Percentiles rank a stretch among this genome's conserved stretches.
Evolutionary conservation across 495 filamentous ascomycete species (phyloP).

Genomic region (Durotheca rogersii): DNA sequence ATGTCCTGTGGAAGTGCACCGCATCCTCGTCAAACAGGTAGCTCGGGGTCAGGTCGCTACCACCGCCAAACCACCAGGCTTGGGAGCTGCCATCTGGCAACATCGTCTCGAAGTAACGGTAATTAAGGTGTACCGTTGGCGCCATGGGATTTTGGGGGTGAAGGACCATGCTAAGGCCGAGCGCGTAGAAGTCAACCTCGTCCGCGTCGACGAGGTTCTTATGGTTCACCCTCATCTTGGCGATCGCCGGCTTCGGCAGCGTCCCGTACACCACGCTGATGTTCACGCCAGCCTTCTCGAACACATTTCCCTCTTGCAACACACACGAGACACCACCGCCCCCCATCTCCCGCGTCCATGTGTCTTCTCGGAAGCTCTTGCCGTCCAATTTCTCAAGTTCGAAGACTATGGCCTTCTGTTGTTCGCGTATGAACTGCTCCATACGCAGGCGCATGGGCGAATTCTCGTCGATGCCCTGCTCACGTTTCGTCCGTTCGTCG

Average conservation of each 20-base stretch:
- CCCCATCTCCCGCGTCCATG: constrained; percentile 83
- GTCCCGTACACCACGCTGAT: constrained; percentile 93
- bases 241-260: constrained; percentile 81
- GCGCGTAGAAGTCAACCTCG: constrained; percentile 89
- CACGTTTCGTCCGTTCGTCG: constrained; percentile 65
- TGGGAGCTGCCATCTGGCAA: constrained; percentile 70
- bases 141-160: constrained; percentile 96
- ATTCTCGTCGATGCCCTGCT: constrained; percentile 62
- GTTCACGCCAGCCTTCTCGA: constrained; percentile 97
- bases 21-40: constrained; percentile 98
- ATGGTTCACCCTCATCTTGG: constrained; percentile 93
- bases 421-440: constrained; percentile 90
- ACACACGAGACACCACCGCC: constrained; percentile 86
- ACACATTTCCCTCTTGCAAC: constrained; percentile 91
- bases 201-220: constrained; percentile 73
- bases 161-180: constrained; percentile 86
- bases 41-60: constrained; percentile 87
- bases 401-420: constrained; percentile 82
- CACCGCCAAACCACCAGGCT: constrained; percentile 97
- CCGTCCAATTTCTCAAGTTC: constrained; percentile 82
- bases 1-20: constrained; percentile 90
- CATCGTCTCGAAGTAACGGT: constrained; percentile 97
- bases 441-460: constrained; percentile 97
- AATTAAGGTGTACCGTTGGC: constrained; percentile 97
- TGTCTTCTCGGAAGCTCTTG: constrained; percentile 74